Conservation (phyloP, 176 grass and related monocot genomes). For the Phoenix dactylifera region DNA sequence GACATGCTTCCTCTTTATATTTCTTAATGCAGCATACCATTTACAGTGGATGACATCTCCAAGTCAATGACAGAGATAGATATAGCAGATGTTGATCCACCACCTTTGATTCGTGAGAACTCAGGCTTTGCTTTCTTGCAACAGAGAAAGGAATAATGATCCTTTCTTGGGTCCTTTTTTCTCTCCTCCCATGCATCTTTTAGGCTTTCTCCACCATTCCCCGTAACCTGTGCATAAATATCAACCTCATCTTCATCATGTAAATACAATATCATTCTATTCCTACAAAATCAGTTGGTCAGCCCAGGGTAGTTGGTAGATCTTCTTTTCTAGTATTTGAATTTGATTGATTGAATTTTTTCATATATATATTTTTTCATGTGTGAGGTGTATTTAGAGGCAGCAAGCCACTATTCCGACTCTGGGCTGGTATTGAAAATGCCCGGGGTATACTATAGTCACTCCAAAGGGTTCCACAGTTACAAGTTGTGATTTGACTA, state of each 20-base stretch:
- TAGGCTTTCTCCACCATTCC: slow-evolving; percentile 13
- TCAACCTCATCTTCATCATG: slow-evolving; percentile 17
- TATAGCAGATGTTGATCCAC: slow-evolving; percentile 65
- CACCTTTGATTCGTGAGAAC: slow-evolving; percentile 56
- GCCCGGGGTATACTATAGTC: slow-evolving; percentile 22
- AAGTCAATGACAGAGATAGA: slow-evolving; percentile 85
- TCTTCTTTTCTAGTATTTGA: slow-evolving; percentile 32
- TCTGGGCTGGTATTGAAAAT: slow-evolving; percentile 56
- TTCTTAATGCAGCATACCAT: slow-evolving; percentile 59
- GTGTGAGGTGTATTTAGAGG: slow-evolving; percentile 32
- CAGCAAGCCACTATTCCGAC: slow-evolving; percentile 28
- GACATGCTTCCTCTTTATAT: background rate
- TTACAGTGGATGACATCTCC: slow-evolving; percentile 84
- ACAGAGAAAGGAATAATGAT: slow-evolving; percentile 60
- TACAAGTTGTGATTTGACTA: slow-evolving; percentile 7
- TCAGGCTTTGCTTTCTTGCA: slow-evolving; percentile 72
- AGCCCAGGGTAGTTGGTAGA: slow-evolving; percentile 30
- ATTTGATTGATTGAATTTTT: slow-evolving; percentile 67
- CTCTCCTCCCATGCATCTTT: background rate
- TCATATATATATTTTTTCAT: slow-evolving; percentile 14
- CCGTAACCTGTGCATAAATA: slow-evolving; percentile 35
- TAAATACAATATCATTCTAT: slow-evolving; percentile 41
- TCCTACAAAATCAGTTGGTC: slow-evolving; percentile 19
- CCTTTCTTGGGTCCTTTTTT: background rate
- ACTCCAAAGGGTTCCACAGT: slow-evolving; percentile 32